phyloP scores from a whole-genome alignment of 2,329 filamentous ascomycete species.

The Amesomyces nigricolor region DNA sequence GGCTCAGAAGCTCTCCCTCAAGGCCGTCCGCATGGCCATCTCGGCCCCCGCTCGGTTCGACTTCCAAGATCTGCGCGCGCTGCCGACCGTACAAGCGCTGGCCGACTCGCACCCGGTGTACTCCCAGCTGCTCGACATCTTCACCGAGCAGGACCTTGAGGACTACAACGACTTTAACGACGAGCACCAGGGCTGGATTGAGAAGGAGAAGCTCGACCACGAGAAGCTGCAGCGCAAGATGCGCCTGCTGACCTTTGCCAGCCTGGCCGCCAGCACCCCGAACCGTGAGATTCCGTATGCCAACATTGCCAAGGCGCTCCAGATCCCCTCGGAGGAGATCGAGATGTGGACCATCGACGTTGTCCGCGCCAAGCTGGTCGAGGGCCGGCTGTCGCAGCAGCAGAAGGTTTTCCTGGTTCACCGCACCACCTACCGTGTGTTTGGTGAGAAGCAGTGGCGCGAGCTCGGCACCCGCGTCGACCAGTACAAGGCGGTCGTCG shows the following conservation, averaged over 20 bases:
- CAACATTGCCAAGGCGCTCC: conserved; percentile 76
- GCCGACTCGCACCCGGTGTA: conserved; percentile 77
- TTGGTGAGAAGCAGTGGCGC: conserved; percentile 96
- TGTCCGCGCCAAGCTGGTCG: conserved; percentile 89
- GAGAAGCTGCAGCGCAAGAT: conserved; percentile 86
- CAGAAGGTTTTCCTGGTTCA: conserved; percentile 93
- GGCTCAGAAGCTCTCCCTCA: conserved; percentile 54
- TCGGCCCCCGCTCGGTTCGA: conserved; percentile 54
- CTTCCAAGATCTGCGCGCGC: conserved; percentile 75
- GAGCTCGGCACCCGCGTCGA: conserved; percentile 88
- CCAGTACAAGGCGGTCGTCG: conserved; percentile 80
- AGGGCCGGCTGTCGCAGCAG: conserved; percentile 92
- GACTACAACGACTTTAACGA: conserved; percentile 95
- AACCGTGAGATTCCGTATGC: conserved; percentile 85
- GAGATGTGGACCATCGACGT: conserved; percentile 99
- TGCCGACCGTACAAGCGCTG: conserved; percentile 79
- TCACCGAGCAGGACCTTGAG: conserved; percentile 88
- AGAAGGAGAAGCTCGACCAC: conserved; percentile 66
- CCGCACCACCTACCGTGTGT: conserved; percentile 92
- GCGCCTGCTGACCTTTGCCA: conserved; percentile 87
- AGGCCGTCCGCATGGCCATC: conserved; percentile 50
- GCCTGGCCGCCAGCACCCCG: conserved; percentile 75
- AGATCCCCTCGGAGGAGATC: conserved; percentile 76
- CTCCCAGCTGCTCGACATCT: conserved; percentile 91
- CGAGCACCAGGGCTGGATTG: conserved; percentile 80